Evolutionary conservation across 306 rosid genomes (phyloP), one percentile per base, ranked within the genome.

Genomic region (Chamaecrista fasciculata): DNA sequence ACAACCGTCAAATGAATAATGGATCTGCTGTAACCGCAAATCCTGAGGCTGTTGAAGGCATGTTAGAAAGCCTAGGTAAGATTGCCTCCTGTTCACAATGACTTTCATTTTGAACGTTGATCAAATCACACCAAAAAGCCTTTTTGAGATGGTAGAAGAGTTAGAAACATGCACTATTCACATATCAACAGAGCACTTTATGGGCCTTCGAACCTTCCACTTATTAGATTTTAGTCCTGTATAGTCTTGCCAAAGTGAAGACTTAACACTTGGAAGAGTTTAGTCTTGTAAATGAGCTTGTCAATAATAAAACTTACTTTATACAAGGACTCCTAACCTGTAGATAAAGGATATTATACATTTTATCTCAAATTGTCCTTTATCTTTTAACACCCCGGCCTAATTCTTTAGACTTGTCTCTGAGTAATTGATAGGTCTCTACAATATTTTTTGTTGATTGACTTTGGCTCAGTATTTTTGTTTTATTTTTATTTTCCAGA

Each of bases 31-130:
- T 77, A 59, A 76, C 88, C 42, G 93, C 96, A 71, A 91, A 82
- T 86, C 87, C 96, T 7, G 95, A 95, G 78, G 91, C 95, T 59
- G 92, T 95, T 67, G 96, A 87, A 75, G 99, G 99, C 84, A 94
- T 94, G 99, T 77, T 94, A 78, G 97, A 88, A 81, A 88, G 95
- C 89, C 72, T 94, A 53, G 92, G 98, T 94, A 75, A 65, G 66
- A 63, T 20, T 83, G 31, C 37, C 59, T 72, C 53, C 25, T 48
- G 33, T 72, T 73, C 9, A 56, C 37, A 11, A 2, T 58, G 16
- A 20, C 24, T 69, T 46, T 57, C 28, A 63, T 23, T 70, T 47
- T 34, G 44, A 29, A 29, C 4, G 42, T 3, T 36, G 42, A 5
- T 10, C 31, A 7, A 11, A 2, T 1, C 2, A 28, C 34, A 25